phyloP scores from a whole-genome alignment of 2,329 filamentous ascomycete genomes.

The Acephala macrosclerotiorum region DNA sequence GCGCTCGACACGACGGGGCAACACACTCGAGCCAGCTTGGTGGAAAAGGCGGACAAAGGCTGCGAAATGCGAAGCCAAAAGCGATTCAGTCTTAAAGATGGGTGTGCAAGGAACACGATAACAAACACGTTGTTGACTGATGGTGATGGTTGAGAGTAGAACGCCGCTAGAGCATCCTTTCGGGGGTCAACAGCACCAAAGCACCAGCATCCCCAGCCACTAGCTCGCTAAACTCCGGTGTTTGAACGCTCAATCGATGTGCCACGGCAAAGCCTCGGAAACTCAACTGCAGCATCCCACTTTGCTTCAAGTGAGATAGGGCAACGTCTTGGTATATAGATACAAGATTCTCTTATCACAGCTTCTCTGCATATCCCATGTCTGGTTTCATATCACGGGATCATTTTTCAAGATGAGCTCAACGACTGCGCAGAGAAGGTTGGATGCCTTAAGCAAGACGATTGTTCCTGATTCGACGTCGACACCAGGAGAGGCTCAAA shows the following conservation, averaged over 20 bases:
- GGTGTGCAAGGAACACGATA: not conserved
- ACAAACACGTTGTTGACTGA: not conserved
- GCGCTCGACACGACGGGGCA: no score
- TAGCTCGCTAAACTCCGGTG: not conserved
- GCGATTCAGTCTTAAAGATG: no score
- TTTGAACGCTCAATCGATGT: not conserved
- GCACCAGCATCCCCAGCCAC: not conserved
- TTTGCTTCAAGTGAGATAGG: constrained; percentile 7
- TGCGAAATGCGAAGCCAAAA: no score
- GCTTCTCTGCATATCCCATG: not conserved
- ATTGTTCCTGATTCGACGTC: not conserved
- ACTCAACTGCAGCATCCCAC: not conserved
- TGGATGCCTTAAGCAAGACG: constrained; percentile 15
- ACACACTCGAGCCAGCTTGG: no score
- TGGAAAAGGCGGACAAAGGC: no score
- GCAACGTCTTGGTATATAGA: constrained; percentile 6
- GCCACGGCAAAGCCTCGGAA: not conserved
- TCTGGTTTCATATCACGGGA: not conserved
- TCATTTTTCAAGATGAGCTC: constrained; percentile 4
- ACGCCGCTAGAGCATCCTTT: not conserved
- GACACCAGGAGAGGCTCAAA: not conserved
- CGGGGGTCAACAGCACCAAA: not conserved
- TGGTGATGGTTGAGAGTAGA: not conserved
- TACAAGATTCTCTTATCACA: not conserved
- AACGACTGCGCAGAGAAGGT: not conserved